These are phyloP conservation scores for Tetraselmis striata DNA, from an alignment of 139 green algal genomes.

Conservation along the genomic window DNA sequence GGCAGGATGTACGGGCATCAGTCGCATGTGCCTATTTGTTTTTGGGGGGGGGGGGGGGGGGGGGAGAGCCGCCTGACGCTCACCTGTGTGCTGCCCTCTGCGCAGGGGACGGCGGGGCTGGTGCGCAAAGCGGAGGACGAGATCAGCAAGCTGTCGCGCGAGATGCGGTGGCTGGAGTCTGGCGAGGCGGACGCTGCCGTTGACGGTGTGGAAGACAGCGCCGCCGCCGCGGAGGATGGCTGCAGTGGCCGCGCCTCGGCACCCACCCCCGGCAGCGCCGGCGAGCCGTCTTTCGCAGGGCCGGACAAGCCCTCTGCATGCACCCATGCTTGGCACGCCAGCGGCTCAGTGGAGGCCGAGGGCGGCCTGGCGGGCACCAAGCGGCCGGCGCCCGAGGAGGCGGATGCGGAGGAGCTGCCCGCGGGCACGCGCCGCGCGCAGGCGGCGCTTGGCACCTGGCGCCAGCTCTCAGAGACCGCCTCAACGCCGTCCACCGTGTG, in stretches of 20 bases:
- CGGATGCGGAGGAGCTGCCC: neutral
- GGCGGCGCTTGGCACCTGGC: constrained; percentile 46
- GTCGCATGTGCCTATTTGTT: neutral
- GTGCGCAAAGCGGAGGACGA: constrained; percentile 41
- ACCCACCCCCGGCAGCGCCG: constrained; percentile 1
- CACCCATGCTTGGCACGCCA: no score
- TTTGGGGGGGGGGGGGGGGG: no score
- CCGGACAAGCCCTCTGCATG: constrained; percentile 1
- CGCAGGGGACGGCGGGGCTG: constrained; percentile 46
- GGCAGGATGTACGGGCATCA: neutral
- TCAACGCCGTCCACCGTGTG: constrained; percentile 61
- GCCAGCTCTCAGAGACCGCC: constrained; percentile 52
- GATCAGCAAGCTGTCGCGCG: constrained; percentile 6
- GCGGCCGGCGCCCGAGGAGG: constrained; percentile 27
- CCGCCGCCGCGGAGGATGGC: constrained; percentile 1
- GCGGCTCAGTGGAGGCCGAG: no score
- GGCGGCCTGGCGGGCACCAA: constrained; percentile 7
- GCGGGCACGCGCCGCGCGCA: constrained; percentile 26
- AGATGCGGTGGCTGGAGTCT: neutral
- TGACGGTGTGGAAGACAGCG: constrained; percentile 13
- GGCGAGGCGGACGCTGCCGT: constrained; percentile 1
- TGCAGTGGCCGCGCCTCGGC: neutral
- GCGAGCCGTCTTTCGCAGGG: neutral
- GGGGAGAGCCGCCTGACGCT: neutral
- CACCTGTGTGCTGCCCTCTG: neutral